phyloP scores from a whole-genome alignment of 2,329 filamentous ascomycete genomes.

The Orbilia brochopaga region DNA sequence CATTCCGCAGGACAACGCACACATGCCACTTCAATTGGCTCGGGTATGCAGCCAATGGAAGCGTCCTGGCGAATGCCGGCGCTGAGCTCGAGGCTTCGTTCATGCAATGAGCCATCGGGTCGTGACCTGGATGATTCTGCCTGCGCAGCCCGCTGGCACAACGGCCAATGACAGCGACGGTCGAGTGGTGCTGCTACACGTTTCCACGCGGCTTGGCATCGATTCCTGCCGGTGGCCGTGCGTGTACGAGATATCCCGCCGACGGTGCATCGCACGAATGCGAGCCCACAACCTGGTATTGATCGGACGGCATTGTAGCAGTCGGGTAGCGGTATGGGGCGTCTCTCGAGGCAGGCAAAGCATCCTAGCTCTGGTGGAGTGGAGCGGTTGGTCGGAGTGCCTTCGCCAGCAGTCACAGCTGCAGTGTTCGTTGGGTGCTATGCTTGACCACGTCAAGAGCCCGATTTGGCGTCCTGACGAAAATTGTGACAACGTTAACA shows the following conservation, averaged over 20 bases:
- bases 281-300: background rate
- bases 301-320: too few relatives aligned
- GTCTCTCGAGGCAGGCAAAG: too few relatives aligned
- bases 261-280: background rate
- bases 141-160: background rate
- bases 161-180: constrained; percentile 36
- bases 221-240: background rate
- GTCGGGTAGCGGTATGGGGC: too few relatives aligned
- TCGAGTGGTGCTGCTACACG: constrained; percentile 43
- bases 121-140: background rate
- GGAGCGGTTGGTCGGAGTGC: background rate
- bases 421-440: background rate
- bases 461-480: background rate
- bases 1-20: constrained; percentile 50
- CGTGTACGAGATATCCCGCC: background rate
- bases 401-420: background rate
- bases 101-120: background rate
- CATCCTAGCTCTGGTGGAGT: too few relatives aligned
- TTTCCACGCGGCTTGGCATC: constrained; percentile 47
- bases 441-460: constrained; percentile 9
- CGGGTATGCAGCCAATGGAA: constrained; percentile 49
- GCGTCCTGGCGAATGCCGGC: constrained; percentile 1
- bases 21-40: constrained; percentile 48
- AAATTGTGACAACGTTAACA: background rate
- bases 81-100: background rate